These are phyloP conservation scores for Fonsecaea erecta DNA, from an alignment of 2,329 filamentous ascomycete species.

Conservation along the genomic window DNA sequence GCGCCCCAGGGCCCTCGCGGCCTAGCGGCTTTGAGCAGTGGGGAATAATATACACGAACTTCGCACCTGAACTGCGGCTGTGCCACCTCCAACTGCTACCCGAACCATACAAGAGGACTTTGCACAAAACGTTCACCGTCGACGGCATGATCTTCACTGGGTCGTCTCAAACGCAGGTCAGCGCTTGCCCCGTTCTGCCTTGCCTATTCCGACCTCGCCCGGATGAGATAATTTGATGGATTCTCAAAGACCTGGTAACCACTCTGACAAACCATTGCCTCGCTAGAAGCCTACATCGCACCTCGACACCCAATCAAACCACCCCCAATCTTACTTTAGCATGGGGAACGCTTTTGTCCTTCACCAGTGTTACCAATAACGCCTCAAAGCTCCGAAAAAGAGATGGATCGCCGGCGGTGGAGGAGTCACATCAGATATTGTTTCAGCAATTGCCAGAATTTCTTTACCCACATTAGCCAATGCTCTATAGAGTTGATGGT, in stretches of 20 bases:
- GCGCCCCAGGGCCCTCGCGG: not conserved
- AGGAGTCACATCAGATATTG: constrained; percentile 23
- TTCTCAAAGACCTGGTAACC: constrained; percentile 11
- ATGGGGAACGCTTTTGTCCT: constrained; percentile 3
- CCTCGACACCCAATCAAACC: constrained; percentile 18
- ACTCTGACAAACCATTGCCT: constrained; percentile 19
- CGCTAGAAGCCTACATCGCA: constrained; percentile 13
- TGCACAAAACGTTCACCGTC: constrained; percentile 1
- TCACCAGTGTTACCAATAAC: constrained; percentile 13
- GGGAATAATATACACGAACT: not conserved
- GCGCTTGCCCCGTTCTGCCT: constrained; percentile 24
- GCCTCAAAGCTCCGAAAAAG: constrained; percentile 17
- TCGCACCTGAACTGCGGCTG: not conserved
- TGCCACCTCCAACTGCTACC: not conserved
- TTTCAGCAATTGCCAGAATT: constrained; percentile 22
- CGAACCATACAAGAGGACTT: not conserved
- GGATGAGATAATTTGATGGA: constrained; percentile 19
- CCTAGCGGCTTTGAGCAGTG: not conserved
- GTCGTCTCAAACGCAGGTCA: constrained; percentile 13
- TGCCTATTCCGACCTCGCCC: constrained; percentile 17
- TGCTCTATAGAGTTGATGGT: not conserved
- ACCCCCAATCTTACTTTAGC: constrained; percentile 23
- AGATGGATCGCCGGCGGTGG: not conserved
- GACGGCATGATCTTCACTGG: constrained; percentile 4
- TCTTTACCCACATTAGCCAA: not conserved